A percentile compares a stretch with the other conserved stretches of the same genome.
These are phyloP conservation scores for Haplographium delicatum DNA, from an alignment of 495 filamentous ascomycete species.

Conservation along the genomic window DNA sequence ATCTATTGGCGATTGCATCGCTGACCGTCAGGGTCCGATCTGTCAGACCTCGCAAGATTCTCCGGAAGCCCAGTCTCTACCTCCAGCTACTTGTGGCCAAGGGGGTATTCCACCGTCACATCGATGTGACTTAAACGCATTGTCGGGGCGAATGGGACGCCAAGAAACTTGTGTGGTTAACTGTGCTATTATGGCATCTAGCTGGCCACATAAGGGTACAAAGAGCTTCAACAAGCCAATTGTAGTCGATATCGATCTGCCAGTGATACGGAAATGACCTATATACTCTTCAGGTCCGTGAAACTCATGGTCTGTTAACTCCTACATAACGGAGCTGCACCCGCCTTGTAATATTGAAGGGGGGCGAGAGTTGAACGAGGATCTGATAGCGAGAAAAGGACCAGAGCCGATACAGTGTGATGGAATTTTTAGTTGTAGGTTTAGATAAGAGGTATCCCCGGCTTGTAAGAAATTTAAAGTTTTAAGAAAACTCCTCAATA, in stretches of 20 bases:
- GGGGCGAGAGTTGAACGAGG: too few relatives aligned
- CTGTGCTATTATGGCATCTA: slow-evolving; percentile 63
- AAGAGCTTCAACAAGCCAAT: slow-evolving; percentile 69
- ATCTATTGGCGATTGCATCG: background rate
- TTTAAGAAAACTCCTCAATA: too few relatives aligned
- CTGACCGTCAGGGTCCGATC: background rate
- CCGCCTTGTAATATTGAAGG: too few relatives aligned
- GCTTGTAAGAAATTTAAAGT: too few relatives aligned
- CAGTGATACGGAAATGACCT: slow-evolving; percentile 32
- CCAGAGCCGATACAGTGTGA: too few relatives aligned
- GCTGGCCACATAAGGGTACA: slow-evolving; percentile 53
- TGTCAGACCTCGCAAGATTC: background rate
- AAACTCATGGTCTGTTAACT: too few relatives aligned
- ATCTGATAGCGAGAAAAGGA: too few relatives aligned
- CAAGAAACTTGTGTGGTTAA: slow-evolving; percentile 75
- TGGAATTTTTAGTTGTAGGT: too few relatives aligned
- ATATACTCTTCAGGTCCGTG: too few relatives aligned
- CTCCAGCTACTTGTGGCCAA: slow-evolving; percentile 28
- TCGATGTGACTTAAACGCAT: slow-evolving; percentile 37
- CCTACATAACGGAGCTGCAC: too few relatives aligned
- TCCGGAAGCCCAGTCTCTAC: slow-evolving; percentile 4
- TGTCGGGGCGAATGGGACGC: slow-evolving; percentile 41
- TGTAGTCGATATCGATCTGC: slow-evolving; percentile 71
- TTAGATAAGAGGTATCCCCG: too few relatives aligned
- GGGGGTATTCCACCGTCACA: slow-evolving; percentile 32